A percentile compares a stretch with the other conserved stretches of the same genome.
phyloP scores from a whole-genome alignment of 345 rosid species.

The Aethionema arabicum region DNA sequence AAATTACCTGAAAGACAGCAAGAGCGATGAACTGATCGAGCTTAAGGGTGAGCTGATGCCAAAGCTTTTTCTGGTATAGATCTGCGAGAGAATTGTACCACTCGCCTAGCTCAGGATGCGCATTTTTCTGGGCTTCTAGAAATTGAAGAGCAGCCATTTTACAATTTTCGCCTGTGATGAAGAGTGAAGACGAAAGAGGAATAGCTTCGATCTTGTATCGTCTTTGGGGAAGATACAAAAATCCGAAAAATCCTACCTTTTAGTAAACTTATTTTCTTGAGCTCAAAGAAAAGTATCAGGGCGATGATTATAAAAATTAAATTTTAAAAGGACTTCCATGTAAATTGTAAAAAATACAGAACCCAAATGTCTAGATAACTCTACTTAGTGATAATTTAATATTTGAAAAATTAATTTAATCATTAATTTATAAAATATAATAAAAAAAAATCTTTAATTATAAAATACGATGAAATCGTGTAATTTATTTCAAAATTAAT shows the following conservation, averaged over 20 bases:
- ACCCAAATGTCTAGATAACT: too few relatives aligned
- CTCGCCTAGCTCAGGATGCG: constrained; percentile 76
- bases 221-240: background rate
- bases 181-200: background rate
- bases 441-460: too few relatives aligned
- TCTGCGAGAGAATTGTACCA: constrained; percentile 96
- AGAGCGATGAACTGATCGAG: constrained; percentile 92
- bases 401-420: too few relatives aligned
- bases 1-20: constrained; percentile 66
- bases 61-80: constrained; percentile 96
- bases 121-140: constrained; percentile 62
- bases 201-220: constrained; percentile 31
- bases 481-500: too few relatives aligned
- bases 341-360: too few relatives aligned
- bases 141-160: constrained; percentile 81
- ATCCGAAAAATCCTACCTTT: constrained; percentile 17
- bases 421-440: too few relatives aligned
- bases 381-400: too few relatives aligned
- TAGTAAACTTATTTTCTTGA: constrained; percentile 38
- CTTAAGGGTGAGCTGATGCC: constrained; percentile 97
- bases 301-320: background rate
- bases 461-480: too few relatives aligned
- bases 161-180: background rate
- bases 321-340: background rate
- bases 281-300: constrained; percentile 36